These are phyloP conservation scores for Bryoglossum gracile DNA, from an alignment of 495 filamentous ascomycete genomes.

Conservation along the genomic window DNA sequence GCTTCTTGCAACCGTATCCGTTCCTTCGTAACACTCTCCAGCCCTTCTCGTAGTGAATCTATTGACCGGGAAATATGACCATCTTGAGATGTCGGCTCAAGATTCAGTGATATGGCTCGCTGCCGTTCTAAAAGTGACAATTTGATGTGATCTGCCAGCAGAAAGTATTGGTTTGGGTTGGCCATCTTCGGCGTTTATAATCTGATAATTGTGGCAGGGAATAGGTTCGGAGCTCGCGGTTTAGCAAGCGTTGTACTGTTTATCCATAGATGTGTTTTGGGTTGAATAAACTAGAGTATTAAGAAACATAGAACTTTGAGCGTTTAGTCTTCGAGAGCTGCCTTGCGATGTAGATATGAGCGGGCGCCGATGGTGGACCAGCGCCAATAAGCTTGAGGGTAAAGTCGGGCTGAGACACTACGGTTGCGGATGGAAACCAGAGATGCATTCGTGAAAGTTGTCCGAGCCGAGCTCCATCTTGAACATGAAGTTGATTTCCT, in stretches of 20 bases:
- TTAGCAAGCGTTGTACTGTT: neutral
- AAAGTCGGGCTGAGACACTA: no score
- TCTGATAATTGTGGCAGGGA: neutral
- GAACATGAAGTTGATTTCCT: no score
- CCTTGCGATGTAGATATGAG: no score
- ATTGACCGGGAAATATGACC: conserved; percentile 84
- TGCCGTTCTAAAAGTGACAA: conserved; percentile 79
- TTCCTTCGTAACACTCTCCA: conserved; percentile 67
- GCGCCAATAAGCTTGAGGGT: no score
- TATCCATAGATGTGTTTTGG: neutral
- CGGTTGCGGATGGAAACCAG: no score
- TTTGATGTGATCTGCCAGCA: conserved; percentile 74
- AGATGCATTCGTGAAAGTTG: no score
- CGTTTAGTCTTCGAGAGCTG: conserved; percentile 2
- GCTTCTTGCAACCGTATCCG: conserved; percentile 50
- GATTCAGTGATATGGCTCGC: conserved; percentile 78
- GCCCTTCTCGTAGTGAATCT: conserved; percentile 74
- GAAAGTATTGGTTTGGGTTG: conserved; percentile 57
- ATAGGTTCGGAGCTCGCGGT: neutral
- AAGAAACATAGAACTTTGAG: neutral
- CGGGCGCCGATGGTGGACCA: no score
- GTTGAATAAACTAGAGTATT: neutral
- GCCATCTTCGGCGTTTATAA: conserved; percentile 31
- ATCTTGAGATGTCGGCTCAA: conserved; percentile 79
- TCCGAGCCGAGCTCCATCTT: no score